Evolutionary conservation across 169 alveolate species (phyloP), one percentile per base, ranked within the genome.

Genomic region (Amoebophrya sp.): DNA sequence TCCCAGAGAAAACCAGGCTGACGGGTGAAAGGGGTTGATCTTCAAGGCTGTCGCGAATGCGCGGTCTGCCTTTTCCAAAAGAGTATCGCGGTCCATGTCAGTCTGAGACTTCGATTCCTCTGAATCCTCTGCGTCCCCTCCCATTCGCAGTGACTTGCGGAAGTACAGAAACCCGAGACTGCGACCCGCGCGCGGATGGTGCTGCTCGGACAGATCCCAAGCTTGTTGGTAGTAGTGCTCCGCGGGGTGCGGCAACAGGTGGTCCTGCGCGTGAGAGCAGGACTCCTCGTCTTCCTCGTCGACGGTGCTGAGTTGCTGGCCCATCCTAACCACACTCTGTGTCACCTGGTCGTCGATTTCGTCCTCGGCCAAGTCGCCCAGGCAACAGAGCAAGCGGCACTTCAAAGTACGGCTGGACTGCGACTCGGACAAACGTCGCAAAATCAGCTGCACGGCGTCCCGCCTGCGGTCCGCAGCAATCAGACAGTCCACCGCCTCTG

Each of bases 401-500:
- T 25, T 2, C 83, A n/a, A 7, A 1, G 32, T 25, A 3, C 1
- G 32, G 83, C 32, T 66, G 2, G 10, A 1, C 83, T 66, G 35
- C 83, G 29, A 2, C 18, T 18, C 83, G 38, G 7, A n/a, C 29
- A 66, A 7, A 2, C 66, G 66, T 12, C 35, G 12, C 83, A 66
- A 25, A 25, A 66, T 66, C 32, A 66, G 83, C 39, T 66, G 32
- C 39, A 66, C 35, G 29, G 83, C 83, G 83, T 66, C 83, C 18
- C 32, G 12, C 83, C 18, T 66, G 12, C 83, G 83, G 83, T 66
- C 83, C 29, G 83, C 83, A 2, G 83, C 83, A 25, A 66, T 66
- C 39, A 66, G 32, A n/a, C 83, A 66, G 35, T 66, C 83, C 83
- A 66, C 83, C 39, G 83, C 83, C 35, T 66, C 83, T 2, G 83